A percentile compares a stretch with the other conserved stretches of the same genome.
These are phyloP conservation scores for Saccharomyces jurei DNA, from an alignment of 805 yeast genomes.

Conservation along the genomic window DNA sequence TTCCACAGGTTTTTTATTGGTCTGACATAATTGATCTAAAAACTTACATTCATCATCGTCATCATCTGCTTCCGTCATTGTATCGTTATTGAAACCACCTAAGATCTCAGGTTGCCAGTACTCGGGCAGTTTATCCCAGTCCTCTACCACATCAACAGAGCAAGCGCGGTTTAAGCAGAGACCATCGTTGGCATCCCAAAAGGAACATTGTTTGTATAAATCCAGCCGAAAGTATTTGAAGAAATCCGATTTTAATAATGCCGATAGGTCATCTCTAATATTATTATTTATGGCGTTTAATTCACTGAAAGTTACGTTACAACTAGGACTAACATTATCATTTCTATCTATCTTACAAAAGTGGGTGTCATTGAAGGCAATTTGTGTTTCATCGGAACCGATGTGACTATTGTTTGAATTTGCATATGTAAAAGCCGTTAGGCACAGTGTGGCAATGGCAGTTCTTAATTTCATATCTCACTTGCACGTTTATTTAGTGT, in stretches of 20 bases:
- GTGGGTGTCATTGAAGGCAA: conserved; percentile 10
- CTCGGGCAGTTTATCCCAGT: conserved; percentile 62
- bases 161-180: conserved; percentile 83
- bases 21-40: conserved; percentile 33
- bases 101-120: conserved; percentile 67
- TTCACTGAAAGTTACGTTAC: conserved; percentile 38
- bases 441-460: not conserved
- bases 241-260: conserved; percentile 64
- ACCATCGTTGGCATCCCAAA: conserved; percentile 70
- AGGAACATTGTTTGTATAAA: conserved; percentile 75
- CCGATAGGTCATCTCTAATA: conserved; percentile 48
- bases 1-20: conserved; percentile 12
- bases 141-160: conserved; percentile 78
- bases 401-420: not conserved
- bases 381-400: not conserved
- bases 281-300: conserved; percentile 44
- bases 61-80: conserved; percentile 19
- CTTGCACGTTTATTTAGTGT: not conserved
- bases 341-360: conserved; percentile 30
- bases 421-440: not conserved
- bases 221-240: conserved; percentile 84
- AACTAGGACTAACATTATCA: conserved; percentile 27
- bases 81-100: conserved; percentile 31
- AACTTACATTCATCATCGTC: conserved; percentile 30
- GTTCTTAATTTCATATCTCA: not conserved